These are phyloP conservation scores for Globisporangium canariense DNA, from an alignment of 352 stramenopile species.

Conservation along the genomic window DNA sequence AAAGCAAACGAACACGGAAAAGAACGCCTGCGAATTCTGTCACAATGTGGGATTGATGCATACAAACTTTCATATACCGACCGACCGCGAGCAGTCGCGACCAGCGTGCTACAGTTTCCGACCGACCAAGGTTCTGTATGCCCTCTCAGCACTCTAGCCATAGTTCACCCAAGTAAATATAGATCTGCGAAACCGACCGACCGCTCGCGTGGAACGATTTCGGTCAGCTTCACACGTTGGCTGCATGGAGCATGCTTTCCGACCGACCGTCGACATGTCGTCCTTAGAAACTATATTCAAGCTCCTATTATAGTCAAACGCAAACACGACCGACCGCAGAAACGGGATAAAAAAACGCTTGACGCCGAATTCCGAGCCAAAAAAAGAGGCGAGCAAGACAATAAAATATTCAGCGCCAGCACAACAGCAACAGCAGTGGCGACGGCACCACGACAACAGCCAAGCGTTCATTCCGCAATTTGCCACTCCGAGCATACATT, in stretches of 20 bases:
- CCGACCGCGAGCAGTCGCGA: constrained; percentile 1
- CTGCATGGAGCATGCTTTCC: neutral
- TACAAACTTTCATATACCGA: constrained; percentile 13
- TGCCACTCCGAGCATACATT: neutral
- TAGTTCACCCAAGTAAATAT: neutral
- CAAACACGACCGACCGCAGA: constrained; percentile 3
- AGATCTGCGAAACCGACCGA: neutral
- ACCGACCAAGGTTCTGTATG: neutral
- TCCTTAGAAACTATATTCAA: neutral
- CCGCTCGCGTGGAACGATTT: neutral
- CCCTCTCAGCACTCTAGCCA: accelerated
- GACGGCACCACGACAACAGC: neutral
- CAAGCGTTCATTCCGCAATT: constrained; percentile 7
- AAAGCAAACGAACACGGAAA: constrained; percentile 1
- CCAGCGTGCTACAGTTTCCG: neutral
- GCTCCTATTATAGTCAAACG: neutral
- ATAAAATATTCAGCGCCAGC: neutral
- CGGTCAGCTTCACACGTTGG: neutral
- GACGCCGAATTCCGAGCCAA: constrained; percentile 7
- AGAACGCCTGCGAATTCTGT: constrained; percentile 11
- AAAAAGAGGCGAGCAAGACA: neutral
- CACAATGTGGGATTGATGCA: neutral
- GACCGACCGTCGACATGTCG: neutral
- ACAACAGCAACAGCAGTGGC: neutral
- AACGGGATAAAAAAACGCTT: constrained; percentile 7